phyloP scores from a whole-genome alignment of 1,284 basidiomycete species.

The Trichosporon ovoides region DNA sequence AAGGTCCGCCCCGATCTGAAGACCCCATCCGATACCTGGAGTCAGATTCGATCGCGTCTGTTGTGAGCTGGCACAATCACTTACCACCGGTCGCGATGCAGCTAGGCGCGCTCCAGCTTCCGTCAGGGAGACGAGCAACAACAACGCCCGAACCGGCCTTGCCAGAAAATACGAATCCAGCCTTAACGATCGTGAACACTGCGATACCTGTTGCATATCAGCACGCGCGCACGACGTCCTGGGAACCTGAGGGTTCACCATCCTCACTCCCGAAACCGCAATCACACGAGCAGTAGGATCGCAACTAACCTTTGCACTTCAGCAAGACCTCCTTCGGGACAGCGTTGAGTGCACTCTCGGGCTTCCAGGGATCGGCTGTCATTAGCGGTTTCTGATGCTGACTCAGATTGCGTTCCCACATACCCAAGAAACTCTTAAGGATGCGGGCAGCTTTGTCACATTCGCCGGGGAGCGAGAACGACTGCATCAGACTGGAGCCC shows the following conservation, averaged over 20 bases:
- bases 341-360: constrained; percentile 85
- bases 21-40: constrained; percentile 75
- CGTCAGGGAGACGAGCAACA: constrained; percentile 88
- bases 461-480: constrained; percentile 79
- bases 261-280: too few relatives aligned
- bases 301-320: constrained; percentile 69
- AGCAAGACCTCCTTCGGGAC: constrained; percentile 92
- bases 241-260: too few relatives aligned
- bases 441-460: constrained; percentile 89
- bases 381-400: background rate
- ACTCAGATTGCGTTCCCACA: too few relatives aligned
- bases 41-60: background rate
- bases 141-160: constrained; percentile 93
- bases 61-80: background rate
- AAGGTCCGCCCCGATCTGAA: constrained; percentile 78
- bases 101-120: constrained; percentile 93
- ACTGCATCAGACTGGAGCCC: constrained; percentile 62
- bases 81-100: constrained; percentile 92
- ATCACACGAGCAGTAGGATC: too few relatives aligned
- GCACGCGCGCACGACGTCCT: background rate
- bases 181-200: constrained; percentile 85
- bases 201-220: constrained; percentile 65
- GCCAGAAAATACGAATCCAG: constrained; percentile 92
- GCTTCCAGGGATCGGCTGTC: constrained; percentile 78
- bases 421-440: constrained; percentile 80